Evolutionary conservation across 1,139 yeast genomes (phyloP), one percentile per base, ranked within the genome.

Genomic region (Geotrichum histeridarum): DNA sequence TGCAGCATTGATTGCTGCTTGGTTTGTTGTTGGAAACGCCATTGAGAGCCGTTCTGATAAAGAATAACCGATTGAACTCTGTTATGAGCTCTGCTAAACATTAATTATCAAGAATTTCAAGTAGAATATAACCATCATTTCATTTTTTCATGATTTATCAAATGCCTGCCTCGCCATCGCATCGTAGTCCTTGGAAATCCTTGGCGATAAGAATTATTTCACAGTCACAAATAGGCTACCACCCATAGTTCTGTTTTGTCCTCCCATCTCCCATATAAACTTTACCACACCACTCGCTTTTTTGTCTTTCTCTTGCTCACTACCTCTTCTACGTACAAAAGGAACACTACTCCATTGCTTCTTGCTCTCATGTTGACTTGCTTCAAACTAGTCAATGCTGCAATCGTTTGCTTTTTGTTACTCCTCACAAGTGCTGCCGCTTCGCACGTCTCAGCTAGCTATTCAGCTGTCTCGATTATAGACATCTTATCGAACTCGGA

Each of bases 401-500:
- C 41, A n/a, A 31, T 36, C 8, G 3, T 45, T 7, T 36, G 18
- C 32, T 36, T 12, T 11, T 18, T 14, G 8, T 8, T 22, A 14
- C 35, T 36, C 17, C 9, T 36, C 9, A 11, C 17, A 7, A 9
- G 5, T 18, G 42, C 49, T 7, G 12, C 31, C 17, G 12, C 32
- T 17, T 18, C 41, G 4, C 22, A 42, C 15, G 32, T 41, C 30
- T n/a, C 11, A 8, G 36, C 9, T 42, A 33, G 15, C 14, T 42
- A 48, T 2, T 61, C 64, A 11, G 59, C 65, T 1, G 56, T 58
- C 12, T 65, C 93, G 0, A 82, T 93, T 14, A 76, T 91, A 1
- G 98, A 93, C 66, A 70, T 90, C 8, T 73, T 93, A 38, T 86
- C 96, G 0, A 70, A 82, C 4, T 80, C 85, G 57, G 86, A 83